Base-by-base conservation (phyloP, 1,139 yeast species). In the Suhomyces guaymorum region DNA sequence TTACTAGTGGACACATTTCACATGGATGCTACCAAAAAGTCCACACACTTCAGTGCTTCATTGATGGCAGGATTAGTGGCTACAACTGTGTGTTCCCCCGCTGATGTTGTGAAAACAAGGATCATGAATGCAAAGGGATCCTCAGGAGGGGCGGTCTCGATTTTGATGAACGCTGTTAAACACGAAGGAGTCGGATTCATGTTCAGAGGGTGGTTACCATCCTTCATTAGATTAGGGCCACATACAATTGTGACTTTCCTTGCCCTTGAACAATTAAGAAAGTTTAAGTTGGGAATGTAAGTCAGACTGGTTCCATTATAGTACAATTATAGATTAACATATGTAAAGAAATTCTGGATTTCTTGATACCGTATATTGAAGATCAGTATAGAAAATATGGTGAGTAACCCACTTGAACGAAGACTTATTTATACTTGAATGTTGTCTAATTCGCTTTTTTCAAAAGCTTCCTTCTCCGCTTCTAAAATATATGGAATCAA, bases 141-240 rank as follows among this genome's bases (percentile, higher is more conserved):
- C 7, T 63, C 66, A 13, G 69, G 68, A 31, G 63, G 62, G 22
- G 83, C 88, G 1, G 36, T 76, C 2, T 46, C 61, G 3, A 78
- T 82, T 21, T 63, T 86, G 44, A 51, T 50, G 1, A 55, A 62
- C 9, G 88, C 94, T 1, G 71, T 86, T 23, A 73, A 72, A 46
- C 65, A 56, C 15, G 96, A 87, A 60, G 95, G 95, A 17, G 66
- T 76, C 9, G 75, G 80, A 1, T 87, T 87, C 61, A 78, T 86
- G 80, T 87, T 87, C 59, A 72, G 95, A 59, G 96, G 96, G 15
- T 88, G 96, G 96, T 64, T 84, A 27, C 96, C 96, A 20, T 80
- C 94, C 18, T 88, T 88, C 56, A 76, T 87, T 7, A 78, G 96
- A 55, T 69, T 88, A 43, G 96, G 95, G 0, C 96, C 96, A 19